Percentiles rank a stretch among this genome's conserved stretches.
Conservation (phyloP, 257 asterid species). For the Solanum corneliomulleri region DNA sequence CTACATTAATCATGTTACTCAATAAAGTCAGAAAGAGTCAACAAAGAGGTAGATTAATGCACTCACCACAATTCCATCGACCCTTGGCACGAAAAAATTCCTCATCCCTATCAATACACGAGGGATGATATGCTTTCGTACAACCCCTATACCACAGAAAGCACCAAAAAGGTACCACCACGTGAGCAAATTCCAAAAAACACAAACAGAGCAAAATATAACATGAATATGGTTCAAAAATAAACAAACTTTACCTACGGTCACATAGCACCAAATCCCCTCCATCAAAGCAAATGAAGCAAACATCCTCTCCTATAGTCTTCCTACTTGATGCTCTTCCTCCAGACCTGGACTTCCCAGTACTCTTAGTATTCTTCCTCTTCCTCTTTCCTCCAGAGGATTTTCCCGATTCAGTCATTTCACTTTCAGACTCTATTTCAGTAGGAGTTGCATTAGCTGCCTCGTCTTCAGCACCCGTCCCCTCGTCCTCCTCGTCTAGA, state of each 20-base stretch:
- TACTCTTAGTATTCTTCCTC: constrained; percentile 42
- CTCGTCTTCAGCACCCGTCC: constrained; percentile 37
- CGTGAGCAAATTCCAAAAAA: neutral
- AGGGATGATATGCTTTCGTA: constrained; percentile 92
- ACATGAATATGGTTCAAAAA: neutral
- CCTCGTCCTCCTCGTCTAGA: constrained; percentile 17
- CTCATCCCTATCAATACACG: constrained; percentile 86
- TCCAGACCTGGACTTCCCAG: constrained; percentile 26
- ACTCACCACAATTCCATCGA: constrained; percentile 92
- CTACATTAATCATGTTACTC: neutral
- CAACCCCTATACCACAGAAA: constrained; percentile 61
- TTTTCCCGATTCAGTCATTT: constrained; percentile 46
- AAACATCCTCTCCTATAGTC: constrained; percentile 71
- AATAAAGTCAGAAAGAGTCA: neutral
- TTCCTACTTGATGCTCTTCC: constrained; percentile 41
- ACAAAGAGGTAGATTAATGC: neutral
- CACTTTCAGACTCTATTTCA: constrained; percentile 69
- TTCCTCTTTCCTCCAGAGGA: constrained; percentile 59
- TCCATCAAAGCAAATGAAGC: constrained; percentile 98
- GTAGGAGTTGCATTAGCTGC: constrained; percentile 44
- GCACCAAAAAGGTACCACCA: neutral
- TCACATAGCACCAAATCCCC: constrained; percentile 89
- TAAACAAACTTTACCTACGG: constrained; percentile 49
- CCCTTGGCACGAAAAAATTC: constrained; percentile 87
- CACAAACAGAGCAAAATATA: neutral